Base-by-base conservation (phyloP, 2,329 filamentous ascomycete genomes). In the Celoporthe dispersa region DNA sequence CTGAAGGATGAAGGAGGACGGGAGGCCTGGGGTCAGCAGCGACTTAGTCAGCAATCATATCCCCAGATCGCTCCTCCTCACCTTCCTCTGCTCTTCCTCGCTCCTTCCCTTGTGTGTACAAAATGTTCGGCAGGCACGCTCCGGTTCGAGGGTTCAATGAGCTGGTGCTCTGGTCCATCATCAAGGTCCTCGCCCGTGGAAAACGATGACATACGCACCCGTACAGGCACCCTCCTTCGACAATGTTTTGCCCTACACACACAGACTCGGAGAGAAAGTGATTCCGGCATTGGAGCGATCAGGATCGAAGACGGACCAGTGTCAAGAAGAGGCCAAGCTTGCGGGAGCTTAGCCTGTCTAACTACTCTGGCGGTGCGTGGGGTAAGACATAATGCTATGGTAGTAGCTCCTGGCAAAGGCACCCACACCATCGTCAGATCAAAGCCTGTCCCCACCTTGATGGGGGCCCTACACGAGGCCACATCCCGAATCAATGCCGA, bases 401-500 rank as follows among this genome's bases (percentile, higher is more conserved):
- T n/a, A n/a, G n/a, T n/a, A n/a, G n/a, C n/a, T n/a, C n/a, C n/a
- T n/a, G n/a, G n/a, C n/a, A n/a, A n/a, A n/a, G n/a, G n/a, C n/a
- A 66, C 69, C 69, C 69, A 70, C 69, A 70, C 25, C 31, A 33
- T 64, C 51, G 61, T 69, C 62, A 64, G 62, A 22, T 48, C 41
- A 8, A 66, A 64, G 57, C 59, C 31, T 35, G 37, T 55, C 37
- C 51, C 37, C 19, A 19, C 25, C 25, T 39, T 62, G 39, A 35
- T 31, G 37, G 48, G 64, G 35, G 31, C 48, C 31, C 33, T 48
- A 6, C 41, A 33, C 62, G 44, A 48, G 48, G 28, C 53, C 66
- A 64, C 68, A 75, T 74, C 51, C 75, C 75, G 75, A 76, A 71
- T 68, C 71, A 76, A 70, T 70, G 61, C 75, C 75, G 75, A 76